A percentile compares a stretch with the other conserved stretches of the same genome.
Evolutionary conservation across 2,329 filamentous ascomycete species (phyloP).

Genomic region (Penicillium sp.): DNA sequence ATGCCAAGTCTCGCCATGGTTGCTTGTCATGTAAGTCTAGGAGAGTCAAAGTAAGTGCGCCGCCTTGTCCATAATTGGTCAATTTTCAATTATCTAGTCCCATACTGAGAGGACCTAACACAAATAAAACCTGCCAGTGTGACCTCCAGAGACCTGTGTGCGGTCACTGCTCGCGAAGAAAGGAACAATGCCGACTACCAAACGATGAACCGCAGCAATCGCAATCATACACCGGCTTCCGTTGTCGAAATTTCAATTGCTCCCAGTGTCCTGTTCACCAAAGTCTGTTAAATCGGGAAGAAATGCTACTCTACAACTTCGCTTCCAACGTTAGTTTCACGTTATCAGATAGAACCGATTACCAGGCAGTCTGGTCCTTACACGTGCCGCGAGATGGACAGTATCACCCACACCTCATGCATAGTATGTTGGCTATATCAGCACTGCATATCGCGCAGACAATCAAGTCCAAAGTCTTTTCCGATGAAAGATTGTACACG

Average conservation of each 20-base stretch:
- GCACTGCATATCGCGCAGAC: conserved; percentile 9
- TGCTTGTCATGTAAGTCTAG: conserved; percentile 11
- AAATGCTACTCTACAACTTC: conserved; percentile 7
- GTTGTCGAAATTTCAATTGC: not conserved
- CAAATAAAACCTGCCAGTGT: not conserved
- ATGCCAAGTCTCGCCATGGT: conserved; percentile 13
- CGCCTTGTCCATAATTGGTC: not conserved
- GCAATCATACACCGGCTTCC: not conserved
- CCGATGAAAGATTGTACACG: not conserved
- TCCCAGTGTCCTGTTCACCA: not conserved
- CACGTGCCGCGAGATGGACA: not conserved
- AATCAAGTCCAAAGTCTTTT: not conserved
- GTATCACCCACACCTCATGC: conserved; percentile 10
- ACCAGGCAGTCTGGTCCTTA: conserved; percentile 5
- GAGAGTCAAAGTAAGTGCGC: conserved; percentile 10
- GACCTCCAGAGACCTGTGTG: conserved; percentile 12
- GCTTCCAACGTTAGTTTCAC: conserved; percentile 7
- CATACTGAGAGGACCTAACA: not conserved
- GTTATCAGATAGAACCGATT: conserved; percentile 4
- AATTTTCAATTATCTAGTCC: not conserved
- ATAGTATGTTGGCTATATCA: conserved; percentile 10
- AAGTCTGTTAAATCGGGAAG: not conserved
- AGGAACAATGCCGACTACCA: conserved; percentile 7
- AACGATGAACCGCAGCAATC: not conserved
- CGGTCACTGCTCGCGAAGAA: conserved; percentile 10